Conservation (phyloP, 108 stramenopile genomes). For the Epipyxis sp. region DNA sequence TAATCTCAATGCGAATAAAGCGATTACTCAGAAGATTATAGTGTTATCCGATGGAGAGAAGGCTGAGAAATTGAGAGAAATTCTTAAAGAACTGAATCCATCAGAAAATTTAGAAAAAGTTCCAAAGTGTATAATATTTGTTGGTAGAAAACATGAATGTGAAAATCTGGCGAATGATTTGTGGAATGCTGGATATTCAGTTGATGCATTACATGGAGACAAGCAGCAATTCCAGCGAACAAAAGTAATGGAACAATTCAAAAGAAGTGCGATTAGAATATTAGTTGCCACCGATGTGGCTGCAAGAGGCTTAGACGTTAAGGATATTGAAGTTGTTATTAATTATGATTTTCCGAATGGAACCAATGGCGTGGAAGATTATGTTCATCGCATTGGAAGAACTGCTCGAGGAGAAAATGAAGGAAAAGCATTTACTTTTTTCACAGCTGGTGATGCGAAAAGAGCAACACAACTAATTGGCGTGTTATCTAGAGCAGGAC, state of each 20-base stretch:
- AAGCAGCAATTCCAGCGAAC: conserved; percentile 51
- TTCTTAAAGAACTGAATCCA: conserved; percentile 29
- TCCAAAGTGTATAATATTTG: conserved; percentile 36
- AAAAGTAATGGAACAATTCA: conserved; percentile 32
- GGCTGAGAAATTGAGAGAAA: conserved; percentile 46
- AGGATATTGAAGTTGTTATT: conserved; percentile 32
- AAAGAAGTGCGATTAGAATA: neutral
- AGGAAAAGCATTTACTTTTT: conserved; percentile 30
- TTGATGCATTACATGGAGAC: conserved; percentile 50
- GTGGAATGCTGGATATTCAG: conserved; percentile 47
- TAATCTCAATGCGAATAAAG: conserved; percentile 53
- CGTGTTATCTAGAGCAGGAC: conserved; percentile 8
- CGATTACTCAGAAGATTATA: conserved; percentile 44
- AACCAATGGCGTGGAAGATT: conserved; percentile 30
- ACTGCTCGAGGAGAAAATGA: conserved; percentile 13
- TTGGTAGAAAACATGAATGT: conserved; percentile 43
- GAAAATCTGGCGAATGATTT: conserved; percentile 47
- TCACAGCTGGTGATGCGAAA: conserved; percentile 15
- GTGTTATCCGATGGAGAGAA: conserved; percentile 49
- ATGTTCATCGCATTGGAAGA: conserved; percentile 34
- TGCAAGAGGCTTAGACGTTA: conserved; percentile 26
- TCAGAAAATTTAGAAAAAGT: neutral
- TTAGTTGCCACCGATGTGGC: conserved; percentile 33
- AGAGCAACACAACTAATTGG: conserved; percentile 15
- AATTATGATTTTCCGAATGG: conserved; percentile 31